These are phyloP conservation scores for Halophytophthora polymorphica DNA, from an alignment of 352 stramenopile species.

Conservation along the genomic window DNA sequence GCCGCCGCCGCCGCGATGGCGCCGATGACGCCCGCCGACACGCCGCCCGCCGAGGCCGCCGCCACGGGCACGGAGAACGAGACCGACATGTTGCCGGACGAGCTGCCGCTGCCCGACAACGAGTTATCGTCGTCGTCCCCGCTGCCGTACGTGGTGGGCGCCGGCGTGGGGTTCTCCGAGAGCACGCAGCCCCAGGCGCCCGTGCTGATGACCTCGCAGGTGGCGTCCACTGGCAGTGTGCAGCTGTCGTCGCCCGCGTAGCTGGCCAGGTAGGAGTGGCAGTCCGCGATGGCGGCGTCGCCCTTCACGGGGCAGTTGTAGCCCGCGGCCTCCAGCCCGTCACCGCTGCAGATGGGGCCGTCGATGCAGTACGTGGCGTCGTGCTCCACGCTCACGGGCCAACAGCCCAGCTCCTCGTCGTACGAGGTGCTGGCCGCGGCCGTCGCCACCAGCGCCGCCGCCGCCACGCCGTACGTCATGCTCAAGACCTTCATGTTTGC, in stretches of 20 bases:
- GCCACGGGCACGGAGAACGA: constrained; percentile 14
- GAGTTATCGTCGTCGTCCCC: constrained; percentile 8
- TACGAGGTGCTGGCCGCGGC: constrained; percentile 11
- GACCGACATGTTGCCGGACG: constrained; percentile 8
- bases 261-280: constrained; percentile 49
- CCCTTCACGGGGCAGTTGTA: constrained; percentile 35
- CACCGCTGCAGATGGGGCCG: constrained; percentile 42
- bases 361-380: constrained; percentile 53
- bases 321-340: constrained; percentile 21
- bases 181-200: constrained; percentile 67
- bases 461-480: constrained; percentile 12
- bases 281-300: constrained; percentile 42
- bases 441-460: constrained; percentile 9
- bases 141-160: constrained; percentile 14
- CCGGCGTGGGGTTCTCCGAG: constrained; percentile 19
- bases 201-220: constrained; percentile 60
- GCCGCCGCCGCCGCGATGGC: constrained; percentile 28
- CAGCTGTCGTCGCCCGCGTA: constrained; percentile 42
- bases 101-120: background rate
- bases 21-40: constrained; percentile 26
- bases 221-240: constrained; percentile 43
- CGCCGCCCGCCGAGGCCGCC: constrained; percentile 12
- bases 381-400: constrained; percentile 36
- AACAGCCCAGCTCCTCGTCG: constrained; percentile 30
- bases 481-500: constrained; percentile 28